These are phyloP conservation scores for Skeletonema potamos DNA, from an alignment of 108 stramenopile genomes.

Conservation along the genomic window DNA sequence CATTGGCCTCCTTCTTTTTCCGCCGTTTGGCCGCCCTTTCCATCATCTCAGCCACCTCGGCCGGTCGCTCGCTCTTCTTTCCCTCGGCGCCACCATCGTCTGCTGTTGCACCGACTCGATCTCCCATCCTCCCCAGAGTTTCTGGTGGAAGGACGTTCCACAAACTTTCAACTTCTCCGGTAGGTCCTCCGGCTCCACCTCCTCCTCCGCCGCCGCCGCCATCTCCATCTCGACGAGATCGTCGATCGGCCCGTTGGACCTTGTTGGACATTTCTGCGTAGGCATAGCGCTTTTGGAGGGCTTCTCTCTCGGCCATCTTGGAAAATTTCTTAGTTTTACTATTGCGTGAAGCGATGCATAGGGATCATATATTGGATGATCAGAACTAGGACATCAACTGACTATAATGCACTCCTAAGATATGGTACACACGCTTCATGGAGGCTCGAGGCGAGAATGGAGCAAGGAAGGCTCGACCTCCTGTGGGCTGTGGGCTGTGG, in stretches of 20 bases:
- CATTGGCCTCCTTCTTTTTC: conserved; percentile 35
- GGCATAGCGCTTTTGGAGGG: conserved; percentile 85
- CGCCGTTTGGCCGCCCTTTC: conserved; percentile 50
- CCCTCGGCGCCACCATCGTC: conserved; percentile 38
- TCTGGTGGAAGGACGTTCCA: conserved; percentile 60
- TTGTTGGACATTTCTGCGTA: conserved; percentile 97
- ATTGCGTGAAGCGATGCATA: too few species aligned
- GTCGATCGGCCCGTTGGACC: conserved; percentile 75
- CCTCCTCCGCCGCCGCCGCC: conserved; percentile 42
- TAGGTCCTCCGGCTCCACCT: conserved; percentile 58
- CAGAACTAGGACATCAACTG: neutral
- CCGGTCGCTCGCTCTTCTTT: conserved; percentile 49
- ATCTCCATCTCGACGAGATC: conserved; percentile 57
- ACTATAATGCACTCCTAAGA: too few species aligned
- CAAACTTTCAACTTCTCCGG: conserved; percentile 95
- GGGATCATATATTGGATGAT: neutral
- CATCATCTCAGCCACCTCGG: conserved; percentile 57
- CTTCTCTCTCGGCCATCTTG: conserved; percentile 88
- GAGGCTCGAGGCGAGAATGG: too few species aligned
- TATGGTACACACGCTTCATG: too few species aligned
- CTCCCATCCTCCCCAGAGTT: conserved; percentile 80
- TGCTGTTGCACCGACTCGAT: conserved; percentile 58
- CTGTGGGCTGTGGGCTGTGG: too few species aligned
- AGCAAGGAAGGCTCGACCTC: too few species aligned
- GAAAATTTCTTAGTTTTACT: neutral